Evolutionary conservation across 129 eudicot species (phyloP).

Genomic region (Dittrichia graveolens): DNA sequence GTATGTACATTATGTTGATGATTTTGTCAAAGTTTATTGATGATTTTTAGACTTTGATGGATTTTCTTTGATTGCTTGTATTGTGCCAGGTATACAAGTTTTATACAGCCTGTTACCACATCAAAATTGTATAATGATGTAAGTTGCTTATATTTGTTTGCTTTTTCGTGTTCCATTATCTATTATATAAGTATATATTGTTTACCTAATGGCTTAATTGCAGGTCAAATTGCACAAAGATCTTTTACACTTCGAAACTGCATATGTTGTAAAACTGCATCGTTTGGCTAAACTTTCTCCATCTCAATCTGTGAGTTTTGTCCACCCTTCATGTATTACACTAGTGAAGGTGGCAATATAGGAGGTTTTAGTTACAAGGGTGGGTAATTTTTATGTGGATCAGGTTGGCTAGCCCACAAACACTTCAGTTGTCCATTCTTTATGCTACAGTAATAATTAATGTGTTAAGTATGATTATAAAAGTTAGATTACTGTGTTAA

Average conservation of each 20-base stretch:
- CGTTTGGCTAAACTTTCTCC: conserved; percentile 89
- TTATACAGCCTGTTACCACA: conserved; percentile 86
- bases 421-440: too few relatives aligned
- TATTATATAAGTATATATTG: background rate
- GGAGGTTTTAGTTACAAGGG: too few relatives aligned
- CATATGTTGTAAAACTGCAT: conserved; percentile 92
- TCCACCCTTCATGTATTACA: background rate
- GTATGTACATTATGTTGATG: conserved; percentile 46
- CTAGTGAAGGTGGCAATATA: background rate
- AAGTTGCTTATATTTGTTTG: conserved; percentile 16
- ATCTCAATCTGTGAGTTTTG: conserved; percentile 71
- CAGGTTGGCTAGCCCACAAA: too few relatives aligned
- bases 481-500: too few relatives aligned
- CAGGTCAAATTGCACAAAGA: conserved; percentile 89
- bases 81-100: conserved; percentile 83
- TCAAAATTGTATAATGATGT: conserved; percentile 85
- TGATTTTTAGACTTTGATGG: background rate
- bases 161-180: background rate
- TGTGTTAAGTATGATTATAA: too few relatives aligned
- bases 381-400: too few relatives aligned
- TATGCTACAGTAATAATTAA: too few relatives aligned
- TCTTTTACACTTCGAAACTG: conserved; percentile 92
- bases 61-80: conserved; percentile 7
- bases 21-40: conserved; percentile 2
- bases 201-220: conserved; percentile 11